Base-by-base conservation (phyloP, 2,329 filamentous ascomycete species). In the Rhynchosporium secalis region DNA sequence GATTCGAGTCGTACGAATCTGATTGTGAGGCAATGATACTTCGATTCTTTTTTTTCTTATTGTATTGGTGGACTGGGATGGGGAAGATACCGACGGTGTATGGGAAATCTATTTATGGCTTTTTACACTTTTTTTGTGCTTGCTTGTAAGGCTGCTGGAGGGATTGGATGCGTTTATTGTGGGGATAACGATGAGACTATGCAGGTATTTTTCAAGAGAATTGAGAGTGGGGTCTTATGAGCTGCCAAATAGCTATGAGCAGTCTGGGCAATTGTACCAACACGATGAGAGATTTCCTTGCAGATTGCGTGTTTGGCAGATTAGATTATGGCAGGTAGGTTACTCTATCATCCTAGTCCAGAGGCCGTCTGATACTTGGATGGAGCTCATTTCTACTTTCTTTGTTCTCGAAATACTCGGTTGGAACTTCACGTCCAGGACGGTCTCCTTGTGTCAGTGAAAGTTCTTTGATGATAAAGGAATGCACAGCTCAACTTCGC, bases 21-120 rank as follows among this genome's bases (percentile, higher is more conserved):
- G 4, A 45, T 36, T 36, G 57, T 54, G 60, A 45, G 45, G 58
- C 56, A 56, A 65, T 52, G 47, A 57, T 47, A 46, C 47, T 62
- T 41, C 36, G 48, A 41, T 29, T 63, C 57, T 58, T 49, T 54
- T 36, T 62, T 55, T 63, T 36, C 6, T 36, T 62, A 61, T 61
- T 40, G 36, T 47, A 46, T 40, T 59, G 33, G 15, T 57, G 61
- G 43, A 36, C 33, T 55, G 60, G 60, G 47, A 51, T 55, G 31
- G 62, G 62, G 48, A 55, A 58, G 61, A 58, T 61, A 61, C 59
- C 58, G 58, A 54, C 56, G 67, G 67, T 69, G 67, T 66, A 70
- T 65, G 60, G 65, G 62, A 61, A 58, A 63, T 43, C 40, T 52
- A 43, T 61, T 64, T 56, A 36, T 62, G 62, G 49, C 56, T n/a